phyloP scores from a whole-genome alignment of 1,284 basidiomycete species.

The Malassezia arunalokei region DNA sequence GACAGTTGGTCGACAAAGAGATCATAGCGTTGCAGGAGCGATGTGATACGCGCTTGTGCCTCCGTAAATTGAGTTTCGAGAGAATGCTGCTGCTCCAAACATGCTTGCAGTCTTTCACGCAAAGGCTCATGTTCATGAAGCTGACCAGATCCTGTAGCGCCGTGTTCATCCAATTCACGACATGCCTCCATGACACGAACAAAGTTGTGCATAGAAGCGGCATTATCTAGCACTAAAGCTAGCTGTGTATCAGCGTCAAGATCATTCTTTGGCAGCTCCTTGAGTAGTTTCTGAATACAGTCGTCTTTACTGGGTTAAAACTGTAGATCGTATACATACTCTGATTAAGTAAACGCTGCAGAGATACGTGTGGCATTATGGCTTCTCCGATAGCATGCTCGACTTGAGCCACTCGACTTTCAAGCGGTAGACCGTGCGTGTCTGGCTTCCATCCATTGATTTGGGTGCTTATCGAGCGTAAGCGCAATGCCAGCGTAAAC shows the following conservation, averaged over 20 bases:
- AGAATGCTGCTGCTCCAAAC: background rate
- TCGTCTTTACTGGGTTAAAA: background rate
- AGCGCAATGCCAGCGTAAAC: background rate
- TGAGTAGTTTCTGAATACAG: background rate
- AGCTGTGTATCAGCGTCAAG: conserved; percentile 5
- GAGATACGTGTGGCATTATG: background rate
- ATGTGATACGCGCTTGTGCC: background rate
- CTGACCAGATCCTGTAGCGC: background rate
- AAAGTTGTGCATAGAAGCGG: conserved; percentile 3
- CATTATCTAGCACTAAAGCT: conserved; percentile 11
- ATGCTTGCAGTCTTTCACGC: background rate
- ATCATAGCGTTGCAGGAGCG: background rate
- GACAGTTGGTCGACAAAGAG: conserved; percentile 13
- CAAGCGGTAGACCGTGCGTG: background rate
- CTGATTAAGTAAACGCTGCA: background rate
- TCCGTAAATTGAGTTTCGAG: background rate
- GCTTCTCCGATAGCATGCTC: background rate
- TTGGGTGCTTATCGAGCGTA: background rate
- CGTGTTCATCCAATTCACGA: conserved; percentile 4
- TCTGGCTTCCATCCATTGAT: background rate
- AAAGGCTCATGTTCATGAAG: conserved; percentile 1
- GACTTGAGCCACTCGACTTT: conserved; percentile 2
- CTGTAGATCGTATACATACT: background rate
- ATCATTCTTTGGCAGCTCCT: background rate
- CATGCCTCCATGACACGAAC: conserved; percentile 7